Evolutionary conservation across 345 rosid genomes (phyloP), one percentile per base, ranked within the genome.

Genomic region (Populus deltoides): DNA sequence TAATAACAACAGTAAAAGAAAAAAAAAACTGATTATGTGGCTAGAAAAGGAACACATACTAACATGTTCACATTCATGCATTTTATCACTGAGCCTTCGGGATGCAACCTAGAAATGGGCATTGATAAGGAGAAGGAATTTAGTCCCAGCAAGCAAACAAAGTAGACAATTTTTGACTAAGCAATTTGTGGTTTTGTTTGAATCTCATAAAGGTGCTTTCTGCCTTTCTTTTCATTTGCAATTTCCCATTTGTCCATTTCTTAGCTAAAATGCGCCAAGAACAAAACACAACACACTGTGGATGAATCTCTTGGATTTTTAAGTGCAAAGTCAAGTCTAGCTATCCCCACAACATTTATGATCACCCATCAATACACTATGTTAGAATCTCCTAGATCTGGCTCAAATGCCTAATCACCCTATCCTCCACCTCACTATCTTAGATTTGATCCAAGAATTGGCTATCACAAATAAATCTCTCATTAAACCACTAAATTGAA

Each of bases 171-270:
- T 57, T 57, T 45, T 70, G 38, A 15, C 1, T 1, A 13, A 10
- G 33, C 1, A 7, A 57, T 74, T 25, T 61, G 11, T 62, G 69
- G 69, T 74, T 57, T 73, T 12, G 43, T 73, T 73, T 36, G 51
- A 4, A 57, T 43, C 45, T 8, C 51, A 20, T 20, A 38, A 57
- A 35, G 76, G 38, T 73, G 22, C 76, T 73, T 24, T 16, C 65
- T 35, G 67, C 66, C 59, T 35, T 73, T 2, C 65, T 24, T 57
- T 20, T 72, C 75, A 22, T 36, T 59, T 36, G 67, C 27, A n/a
- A 59, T 35, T 73, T 57, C 22, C 55, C 75, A 10, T 33, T 35
- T 73, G 76, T 73, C 76, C 47, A 13, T 27, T 55, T 73, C 31
- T n/a, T 22, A 57, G 13, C 51, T 12, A 73, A 73, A 59, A 24